These are phyloP conservation scores for Blastomyces percursus DNA, from an alignment of 2,329 filamentous ascomycete species.

Conservation along the genomic window DNA sequence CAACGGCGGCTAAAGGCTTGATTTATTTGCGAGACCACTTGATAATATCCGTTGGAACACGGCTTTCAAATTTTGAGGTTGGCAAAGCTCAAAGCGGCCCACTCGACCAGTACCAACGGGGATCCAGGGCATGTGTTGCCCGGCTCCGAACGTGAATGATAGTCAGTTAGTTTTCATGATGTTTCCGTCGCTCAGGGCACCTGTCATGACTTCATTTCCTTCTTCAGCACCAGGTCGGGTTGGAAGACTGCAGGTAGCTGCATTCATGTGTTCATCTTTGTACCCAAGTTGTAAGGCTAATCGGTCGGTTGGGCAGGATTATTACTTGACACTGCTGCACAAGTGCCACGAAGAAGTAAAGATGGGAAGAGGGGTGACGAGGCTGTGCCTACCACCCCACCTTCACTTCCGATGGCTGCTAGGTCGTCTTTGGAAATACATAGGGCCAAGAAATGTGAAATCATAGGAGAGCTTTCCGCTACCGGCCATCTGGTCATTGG, in stretches of 20 bases:
- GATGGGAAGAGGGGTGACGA: not conserved
- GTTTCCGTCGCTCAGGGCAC: not conserved
- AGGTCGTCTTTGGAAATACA: not conserved
- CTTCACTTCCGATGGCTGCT: not conserved
- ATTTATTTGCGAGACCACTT: not conserved
- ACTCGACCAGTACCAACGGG: not conserved
- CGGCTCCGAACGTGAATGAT: too few species aligned
- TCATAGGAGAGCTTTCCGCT: not conserved
- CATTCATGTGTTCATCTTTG: not conserved
- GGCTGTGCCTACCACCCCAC: not conserved
- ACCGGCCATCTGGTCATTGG: not conserved
- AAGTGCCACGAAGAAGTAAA: not conserved
- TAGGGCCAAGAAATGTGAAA: not conserved
- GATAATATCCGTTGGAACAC: not conserved
- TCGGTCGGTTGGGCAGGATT: not conserved
- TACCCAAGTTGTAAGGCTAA: conserved; percentile 1
- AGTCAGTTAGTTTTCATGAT: not conserved
- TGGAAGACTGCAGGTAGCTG: not conserved
- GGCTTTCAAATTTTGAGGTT: not conserved
- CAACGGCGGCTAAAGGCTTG: not conserved
- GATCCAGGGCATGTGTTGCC: not conserved
- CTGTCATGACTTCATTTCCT: not conserved
- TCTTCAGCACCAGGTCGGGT: not conserved
- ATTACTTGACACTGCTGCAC: not conserved
- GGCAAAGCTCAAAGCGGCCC: not conserved